Conservation (phyloP, 2,329 filamentous ascomycete species). For the Fonsecaea erecta region DNA sequence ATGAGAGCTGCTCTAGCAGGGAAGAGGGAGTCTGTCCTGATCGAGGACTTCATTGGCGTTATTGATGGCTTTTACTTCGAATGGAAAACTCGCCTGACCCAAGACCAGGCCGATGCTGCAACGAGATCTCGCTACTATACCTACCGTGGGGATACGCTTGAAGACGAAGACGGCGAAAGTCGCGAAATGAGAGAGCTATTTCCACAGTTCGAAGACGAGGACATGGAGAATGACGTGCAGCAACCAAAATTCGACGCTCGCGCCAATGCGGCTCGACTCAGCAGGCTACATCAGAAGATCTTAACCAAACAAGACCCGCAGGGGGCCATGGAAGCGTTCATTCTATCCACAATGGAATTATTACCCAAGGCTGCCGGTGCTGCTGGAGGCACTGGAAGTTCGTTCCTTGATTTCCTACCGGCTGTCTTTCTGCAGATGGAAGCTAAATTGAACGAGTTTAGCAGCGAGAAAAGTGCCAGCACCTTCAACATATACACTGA, state of each 20-base stretch:
- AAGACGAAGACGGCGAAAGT: constrained; percentile 74
- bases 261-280: constrained; percentile 64
- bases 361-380: constrained; percentile 40
- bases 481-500: constrained; percentile 90
- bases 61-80: constrained; percentile 76
- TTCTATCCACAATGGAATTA: constrained; percentile 40
- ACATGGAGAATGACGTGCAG: constrained; percentile 33
- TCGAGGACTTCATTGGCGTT: constrained; percentile 20
- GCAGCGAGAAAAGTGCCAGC: constrained; percentile 43
- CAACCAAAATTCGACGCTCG: constrained; percentile 50
- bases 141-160: constrained; percentile 77
- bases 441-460: constrained; percentile 61
- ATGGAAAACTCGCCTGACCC: constrained; percentile 77
- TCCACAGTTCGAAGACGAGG: constrained; percentile 68
- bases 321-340: constrained; percentile 41
- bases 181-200: constrained; percentile 81
- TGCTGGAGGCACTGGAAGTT: constrained; percentile 16
- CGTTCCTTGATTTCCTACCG: constrained; percentile 59
- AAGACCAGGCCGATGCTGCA: constrained; percentile 76
- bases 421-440: constrained; percentile 69
- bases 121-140: constrained; percentile 78
- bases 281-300: constrained; percentile 61
- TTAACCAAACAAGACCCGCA: constrained; percentile 43
- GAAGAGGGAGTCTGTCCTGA: neutral
- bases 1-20: constrained; percentile 9